Base-by-base conservation (phyloP, 176 grass and related monocot genomes). In the Coix lacrymajobi region DNA sequence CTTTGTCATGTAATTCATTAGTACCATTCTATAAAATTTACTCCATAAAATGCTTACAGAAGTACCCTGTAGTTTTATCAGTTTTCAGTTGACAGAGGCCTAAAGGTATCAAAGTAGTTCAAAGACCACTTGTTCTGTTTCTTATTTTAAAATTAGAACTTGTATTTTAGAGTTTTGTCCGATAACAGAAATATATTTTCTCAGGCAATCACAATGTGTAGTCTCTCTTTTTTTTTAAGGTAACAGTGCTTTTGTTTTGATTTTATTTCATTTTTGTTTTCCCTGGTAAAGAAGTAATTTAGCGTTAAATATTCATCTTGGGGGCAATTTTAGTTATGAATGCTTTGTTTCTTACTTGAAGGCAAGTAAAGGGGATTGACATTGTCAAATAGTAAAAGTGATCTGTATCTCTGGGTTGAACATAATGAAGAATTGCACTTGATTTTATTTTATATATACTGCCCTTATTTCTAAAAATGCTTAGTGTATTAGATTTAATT, bases 381-480 rank as follows among this genome's bases (percentile, higher is more conserved):
- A 71, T 41, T 78, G 6, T 65, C 56, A 34, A 32, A 22, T 83
- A 29, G 20, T 41, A 62, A 66, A 66, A 34, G 63, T 71, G 37
- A 41, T 69, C 15, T 73, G 31, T 29, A 56, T 20, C 5, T 68
- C 24, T 20, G 30, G 37, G 26, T 75, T 58, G 52, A 9, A 52
- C 62, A 83, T 87, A 31, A 64, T 79, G 34, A 84, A 73, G 73
- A 66, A 48, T 24, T 77, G 8, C 2, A 43, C 8, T n/a, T 51
- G n/a, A 44, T 79, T 54, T 2, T 63, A 62, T 79, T 37, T 79
- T 46, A 46, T 46, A 46, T 46, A 26, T 6, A 48, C 6, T n/a
- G 49, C 74, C 34, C 54, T 63, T 78, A 40, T 61, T 77, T 38
- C 26, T 48, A 24, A 66, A 38, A 36, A 26, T 15, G 33, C 46